Percentiles rank a stretch among this genome's conserved stretches.
These are phyloP conservation scores for Piromyces sp. DNA, from an alignment of 192 early-diverging fungal genomes.

Conservation along the genomic window DNA sequence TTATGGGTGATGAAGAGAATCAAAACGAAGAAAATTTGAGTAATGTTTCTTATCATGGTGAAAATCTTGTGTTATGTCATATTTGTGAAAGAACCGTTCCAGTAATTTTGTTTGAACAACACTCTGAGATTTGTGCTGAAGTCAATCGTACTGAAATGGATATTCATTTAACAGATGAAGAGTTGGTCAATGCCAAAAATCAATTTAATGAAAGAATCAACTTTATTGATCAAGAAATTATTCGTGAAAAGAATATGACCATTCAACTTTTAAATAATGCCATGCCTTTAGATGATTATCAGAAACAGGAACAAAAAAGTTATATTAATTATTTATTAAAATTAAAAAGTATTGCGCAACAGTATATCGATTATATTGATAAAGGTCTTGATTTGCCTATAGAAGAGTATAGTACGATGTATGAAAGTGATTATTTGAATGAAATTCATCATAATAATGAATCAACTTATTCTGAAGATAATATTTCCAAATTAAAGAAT, in stretches of 20 bases:
- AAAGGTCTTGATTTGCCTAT: not conserved
- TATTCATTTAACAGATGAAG: constrained; percentile 52
- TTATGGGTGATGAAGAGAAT: constrained; percentile 5
- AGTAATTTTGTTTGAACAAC: constrained; percentile 53
- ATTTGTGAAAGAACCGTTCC: constrained; percentile 61
- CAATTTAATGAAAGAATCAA: not conserved
- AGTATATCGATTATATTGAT: not conserved
- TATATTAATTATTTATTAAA: not conserved
- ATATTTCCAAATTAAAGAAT: not conserved
- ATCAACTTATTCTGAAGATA: not conserved
- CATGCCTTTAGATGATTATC: not conserved
- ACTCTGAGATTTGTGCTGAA: constrained; percentile 46
- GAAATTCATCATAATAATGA: not conserved
- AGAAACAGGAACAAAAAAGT: not conserved
- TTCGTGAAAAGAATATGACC: not conserved
- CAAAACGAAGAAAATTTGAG: not conserved
- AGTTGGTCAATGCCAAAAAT: constrained; percentile 12
- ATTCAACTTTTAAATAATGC: not conserved
- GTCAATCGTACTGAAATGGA: constrained; percentile 65
- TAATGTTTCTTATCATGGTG: not conserved
- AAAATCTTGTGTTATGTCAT: constrained; percentile 41
- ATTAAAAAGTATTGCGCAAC: not conserved
- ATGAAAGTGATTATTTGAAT: not conserved
- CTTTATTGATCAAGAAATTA: not conserved
- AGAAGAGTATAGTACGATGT: not conserved